Evolutionary conservation across 2,329 filamentous ascomycete species (phyloP).

Genomic region (Epichloe coenophiala): DNA sequence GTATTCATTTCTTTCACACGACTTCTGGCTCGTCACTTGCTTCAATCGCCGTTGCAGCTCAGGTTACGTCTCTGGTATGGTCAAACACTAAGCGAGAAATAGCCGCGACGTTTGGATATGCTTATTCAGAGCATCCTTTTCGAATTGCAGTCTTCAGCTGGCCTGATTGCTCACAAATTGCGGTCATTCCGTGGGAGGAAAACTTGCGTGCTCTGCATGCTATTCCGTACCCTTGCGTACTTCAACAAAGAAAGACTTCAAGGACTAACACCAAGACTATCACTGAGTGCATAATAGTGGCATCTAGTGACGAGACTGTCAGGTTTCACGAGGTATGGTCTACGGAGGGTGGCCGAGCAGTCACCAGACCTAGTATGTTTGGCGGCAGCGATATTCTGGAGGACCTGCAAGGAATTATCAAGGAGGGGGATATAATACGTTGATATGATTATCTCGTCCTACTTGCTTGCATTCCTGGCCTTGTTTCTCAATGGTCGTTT

Average conservation of each 20-base stretch:
- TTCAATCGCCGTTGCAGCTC: slow-evolving; percentile 81
- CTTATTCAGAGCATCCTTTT: slow-evolving; percentile 77
- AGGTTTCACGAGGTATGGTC: slow-evolving; percentile 95
- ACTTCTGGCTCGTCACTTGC: slow-evolving; percentile 71
- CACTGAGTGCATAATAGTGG: slow-evolving; percentile 67
- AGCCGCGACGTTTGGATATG: slow-evolving; percentile 84
- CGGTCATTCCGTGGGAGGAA: slow-evolving; percentile 71
- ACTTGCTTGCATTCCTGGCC: neutral
- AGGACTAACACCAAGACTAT: slow-evolving; percentile 12
- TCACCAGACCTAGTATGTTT: slow-evolving; percentile 45
- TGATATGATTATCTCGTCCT: slow-evolving; percentile 23
- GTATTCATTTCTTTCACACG: slow-evolving; percentile 92
- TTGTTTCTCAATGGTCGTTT: neutral
- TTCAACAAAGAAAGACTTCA: slow-evolving; percentile 15
- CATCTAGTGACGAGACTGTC: slow-evolving; percentile 80
- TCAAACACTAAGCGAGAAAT: slow-evolving; percentile 76
- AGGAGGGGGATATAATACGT: slow-evolving; percentile 56
- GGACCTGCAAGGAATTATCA: slow-evolving; percentile 64
- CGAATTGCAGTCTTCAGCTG: slow-evolving; percentile 89
- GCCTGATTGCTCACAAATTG: slow-evolving; percentile 79
- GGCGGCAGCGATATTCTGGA: slow-evolving; percentile 81
- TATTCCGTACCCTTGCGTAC: slow-evolving; percentile 60
- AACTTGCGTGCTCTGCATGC: slow-evolving; percentile 73
- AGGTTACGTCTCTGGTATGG: slow-evolving; percentile 90
- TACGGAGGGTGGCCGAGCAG: slow-evolving; percentile 41